Conservation (phyloP, 352 stramenopile species). For the Peronospora belbahrii region DNA sequence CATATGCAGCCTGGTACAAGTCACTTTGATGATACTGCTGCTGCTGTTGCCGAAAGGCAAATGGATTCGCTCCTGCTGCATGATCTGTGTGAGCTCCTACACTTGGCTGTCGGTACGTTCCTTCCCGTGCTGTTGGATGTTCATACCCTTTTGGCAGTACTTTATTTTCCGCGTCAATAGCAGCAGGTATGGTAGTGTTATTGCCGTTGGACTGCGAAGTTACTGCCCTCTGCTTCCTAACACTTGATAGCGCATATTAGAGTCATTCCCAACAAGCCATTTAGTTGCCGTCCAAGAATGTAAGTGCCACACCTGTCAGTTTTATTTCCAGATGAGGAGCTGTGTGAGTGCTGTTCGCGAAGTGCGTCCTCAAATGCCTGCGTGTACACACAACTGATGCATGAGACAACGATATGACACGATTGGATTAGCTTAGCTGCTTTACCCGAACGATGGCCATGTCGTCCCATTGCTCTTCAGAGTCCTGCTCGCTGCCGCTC, state of each 20-base stretch:
- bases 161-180: conserved; percentile 12
- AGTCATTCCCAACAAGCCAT: background rate
- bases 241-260: conserved; percentile 1
- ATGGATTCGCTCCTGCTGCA: conserved; percentile 6
- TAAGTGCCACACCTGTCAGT: conserved; percentile 8
- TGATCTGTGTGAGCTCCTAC: background rate
- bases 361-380: conserved; percentile 72
- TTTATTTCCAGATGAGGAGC: conserved; percentile 6
- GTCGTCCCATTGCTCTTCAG: conserved; percentile 74
- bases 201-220: conserved; percentile 6
- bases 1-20: conserved; percentile 56
- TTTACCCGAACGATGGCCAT: conserved; percentile 70
- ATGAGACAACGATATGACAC: conserved; percentile 1
- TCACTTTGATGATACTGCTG: conserved; percentile 26
- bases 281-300: background rate
- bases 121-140: background rate
- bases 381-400: conserved; percentile 1
- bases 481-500: conserved; percentile 39
- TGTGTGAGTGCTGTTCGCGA: conserved; percentile 31
- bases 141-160: conserved; percentile 1
- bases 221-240: conserved; percentile 20
- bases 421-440: background rate
- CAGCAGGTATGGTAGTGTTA: conserved; percentile 20
- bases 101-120: conserved; percentile 11
- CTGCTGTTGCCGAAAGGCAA: conserved; percentile 10